These are phyloP conservation scores for Zymoseptoria brevis DNA, from an alignment of 2,329 filamentous ascomycete genomes.

Conservation along the genomic window DNA sequence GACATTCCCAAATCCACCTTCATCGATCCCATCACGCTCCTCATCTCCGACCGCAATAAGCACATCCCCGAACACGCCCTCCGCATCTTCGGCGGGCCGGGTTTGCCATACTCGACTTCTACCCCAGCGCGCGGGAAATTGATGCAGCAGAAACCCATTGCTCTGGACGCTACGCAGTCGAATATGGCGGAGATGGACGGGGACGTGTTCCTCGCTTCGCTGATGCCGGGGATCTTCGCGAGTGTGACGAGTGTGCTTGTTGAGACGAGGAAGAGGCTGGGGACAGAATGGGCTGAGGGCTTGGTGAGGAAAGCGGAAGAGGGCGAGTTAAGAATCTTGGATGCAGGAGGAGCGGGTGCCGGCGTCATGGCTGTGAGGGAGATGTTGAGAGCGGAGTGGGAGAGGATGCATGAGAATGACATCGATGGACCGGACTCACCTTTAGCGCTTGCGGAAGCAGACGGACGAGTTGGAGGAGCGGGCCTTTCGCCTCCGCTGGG, in stretches of 20 bases:
- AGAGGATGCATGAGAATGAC: slow-evolving; percentile 47
- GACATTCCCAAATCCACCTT: slow-evolving; percentile 64
- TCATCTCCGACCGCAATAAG: slow-evolving; percentile 56
- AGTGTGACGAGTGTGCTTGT: slow-evolving; percentile 59
- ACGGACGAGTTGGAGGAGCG: slow-evolving; percentile 32
- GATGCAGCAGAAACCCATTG: slow-evolving; percentile 56
- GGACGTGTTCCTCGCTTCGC: slow-evolving; percentile 61
- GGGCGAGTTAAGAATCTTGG: slow-evolving; percentile 59
- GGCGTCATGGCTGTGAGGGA: slow-evolving; percentile 69
- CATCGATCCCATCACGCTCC: slow-evolving; percentile 58
- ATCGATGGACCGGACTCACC: slow-evolving; percentile 9
- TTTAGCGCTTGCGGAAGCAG: slow-evolving; percentile 24
- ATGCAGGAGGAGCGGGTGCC: slow-evolving; percentile 67
- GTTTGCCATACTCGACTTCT: slow-evolving; percentile 67
- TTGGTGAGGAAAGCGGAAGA: slow-evolving; percentile 48
- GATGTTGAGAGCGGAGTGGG: slow-evolving; percentile 73
- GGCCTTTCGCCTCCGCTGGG: slow-evolving; percentile 49
- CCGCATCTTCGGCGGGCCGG: slow-evolving; percentile 64
- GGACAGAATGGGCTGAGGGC: slow-evolving; percentile 60
- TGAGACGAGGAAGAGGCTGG: slow-evolving; percentile 66
- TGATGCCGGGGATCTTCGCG: slow-evolving; percentile 64
- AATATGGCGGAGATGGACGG: slow-evolving; percentile 68
- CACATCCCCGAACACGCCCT: slow-evolving; percentile 69
- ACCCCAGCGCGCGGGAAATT: slow-evolving; percentile 53
- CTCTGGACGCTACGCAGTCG: slow-evolving; percentile 54